A percentile compares a stretch with the other conserved stretches of the same genome.
Conservation (phyloP, 2,329 filamentous ascomycete species). For the Escovopsis weberi region DNA sequence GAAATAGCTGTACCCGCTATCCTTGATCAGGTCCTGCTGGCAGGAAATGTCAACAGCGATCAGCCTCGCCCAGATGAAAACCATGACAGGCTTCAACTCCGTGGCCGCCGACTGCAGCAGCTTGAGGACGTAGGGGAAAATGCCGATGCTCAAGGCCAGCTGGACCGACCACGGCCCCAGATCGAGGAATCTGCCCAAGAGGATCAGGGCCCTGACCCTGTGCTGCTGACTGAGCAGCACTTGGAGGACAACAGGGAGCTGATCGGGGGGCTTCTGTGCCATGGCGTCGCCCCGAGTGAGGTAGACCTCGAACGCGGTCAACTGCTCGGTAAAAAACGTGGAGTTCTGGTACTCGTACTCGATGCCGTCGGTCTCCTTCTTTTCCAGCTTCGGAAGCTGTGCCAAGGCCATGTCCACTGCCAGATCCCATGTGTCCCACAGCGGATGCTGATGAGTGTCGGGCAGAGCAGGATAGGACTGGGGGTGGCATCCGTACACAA, state of each 20-base stretch:
- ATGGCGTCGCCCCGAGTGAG: conserved; percentile 67
- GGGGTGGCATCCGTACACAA: conserved; percentile 87
- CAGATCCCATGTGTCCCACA: conserved; percentile 97
- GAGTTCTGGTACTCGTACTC: conserved; percentile 93
- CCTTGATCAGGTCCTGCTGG: conserved; percentile 86
- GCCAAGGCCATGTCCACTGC: conserved; percentile 89
- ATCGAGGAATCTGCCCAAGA: conserved; percentile 87
- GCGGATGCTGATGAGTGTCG: conserved; percentile 82
- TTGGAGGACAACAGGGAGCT: conserved; percentile 89
- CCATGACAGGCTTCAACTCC: conserved; percentile 95
- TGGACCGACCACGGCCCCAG: conserved; percentile 98
- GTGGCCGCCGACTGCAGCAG: conserved; percentile 86
- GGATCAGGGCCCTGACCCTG: conserved; percentile 73
- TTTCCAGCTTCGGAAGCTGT: conserved; percentile 76
- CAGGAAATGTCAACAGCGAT: conserved; percentile 90
- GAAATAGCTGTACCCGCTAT: conserved; percentile 95
- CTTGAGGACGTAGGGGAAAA: conserved; percentile 98
- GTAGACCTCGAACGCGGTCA: conserved; percentile 95
- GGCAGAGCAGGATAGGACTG: conserved; percentile 86
- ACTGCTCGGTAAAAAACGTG: conserved; percentile 89
- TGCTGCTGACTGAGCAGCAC: conserved; percentile 94
- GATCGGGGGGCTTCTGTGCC: conserved; percentile 77
- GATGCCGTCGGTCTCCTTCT: conserved; percentile 54
- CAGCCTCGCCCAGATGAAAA: conserved; percentile 96
- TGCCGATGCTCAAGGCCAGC: conserved; percentile 89